Evolutionary conservation across 2,329 filamentous ascomycete genomes (phyloP), one percentile per base, ranked within the genome.

Genomic region (Exophiala mesophila): DNA sequence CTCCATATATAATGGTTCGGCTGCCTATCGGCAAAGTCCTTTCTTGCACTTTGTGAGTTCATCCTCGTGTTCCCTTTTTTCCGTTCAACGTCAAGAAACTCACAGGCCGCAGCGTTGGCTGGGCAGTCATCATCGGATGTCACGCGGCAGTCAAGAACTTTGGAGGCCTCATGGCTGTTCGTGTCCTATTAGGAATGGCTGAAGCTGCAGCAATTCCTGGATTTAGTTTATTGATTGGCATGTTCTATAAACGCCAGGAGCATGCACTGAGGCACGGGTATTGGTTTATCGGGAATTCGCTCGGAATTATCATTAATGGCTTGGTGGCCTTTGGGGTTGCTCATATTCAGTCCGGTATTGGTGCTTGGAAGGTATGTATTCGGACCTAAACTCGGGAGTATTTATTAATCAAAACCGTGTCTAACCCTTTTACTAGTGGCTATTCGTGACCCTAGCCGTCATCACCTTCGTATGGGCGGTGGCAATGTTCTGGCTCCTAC

Each of bases 161-260:
- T 37, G 56, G 57, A 4, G 71, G 71, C 1, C 69, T 77, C 15
- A 60, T 78, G 53, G 64, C 61, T 49, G 58, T 68, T 36, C 65
- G 73, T 19, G 64, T 66, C 43, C 63, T 71, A 20, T 64, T 76
- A 0, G 73, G 73, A 31, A 51, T 73, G 16, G 67, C 68, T 13
- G 72, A 76, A 34, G 57, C 19, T 9, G 35, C 29, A 8, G 20
- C 31, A 13, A 37, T 39, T n/a, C 24, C 37, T 16, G 42, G 19
- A 15, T 31, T 31, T 16, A 13, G 5, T 13, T 5, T 31, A 5
- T 31, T 31, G 29, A 31, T 13, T 6, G 29, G 29, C 29, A 5
- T 31, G 5, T 31, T 31, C n/a, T 31, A 31, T 16, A 31, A 31
- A 13, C 29, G 29, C 5, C 5, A 13, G 5, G 29, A 31, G 29